These are phyloP conservation scores for Trametes maxima DNA, from an alignment of 768 basidiomycete species.

Conservation along the genomic window DNA sequence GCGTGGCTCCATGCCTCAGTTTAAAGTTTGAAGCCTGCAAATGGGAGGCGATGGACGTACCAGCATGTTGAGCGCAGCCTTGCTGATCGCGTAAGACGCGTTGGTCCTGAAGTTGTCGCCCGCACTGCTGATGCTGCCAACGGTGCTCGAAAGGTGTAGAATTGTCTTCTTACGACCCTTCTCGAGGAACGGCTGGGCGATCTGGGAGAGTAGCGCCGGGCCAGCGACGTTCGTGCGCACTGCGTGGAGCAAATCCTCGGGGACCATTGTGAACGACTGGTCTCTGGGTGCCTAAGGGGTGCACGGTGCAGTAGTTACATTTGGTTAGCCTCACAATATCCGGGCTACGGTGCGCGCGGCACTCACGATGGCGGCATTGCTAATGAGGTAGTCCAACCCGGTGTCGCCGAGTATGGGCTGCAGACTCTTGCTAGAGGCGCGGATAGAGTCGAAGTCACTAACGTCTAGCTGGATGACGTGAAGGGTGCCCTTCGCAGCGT, in stretches of 20 bases:
- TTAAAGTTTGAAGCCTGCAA: not conserved
- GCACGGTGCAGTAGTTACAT: not conserved
- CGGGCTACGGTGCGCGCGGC: not conserved
- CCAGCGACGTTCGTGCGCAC: slow-evolving; percentile 40
- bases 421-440: slow-evolving; percentile 26
- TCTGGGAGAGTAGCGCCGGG: slow-evolving; percentile 38
- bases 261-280: slow-evolving; percentile 31
- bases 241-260: slow-evolving; percentile 26
- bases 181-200: slow-evolving; percentile 38
- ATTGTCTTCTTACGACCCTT: slow-evolving; percentile 34
- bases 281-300: slow-evolving; percentile 24
- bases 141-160: slow-evolving; percentile 37
- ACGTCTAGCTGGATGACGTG: slow-evolving; percentile 39
- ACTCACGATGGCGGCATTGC: slow-evolving; percentile 39
- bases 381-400: slow-evolving; percentile 43
- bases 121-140: slow-evolving; percentile 37
- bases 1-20: too few relatives aligned
- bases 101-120: slow-evolving; percentile 25
- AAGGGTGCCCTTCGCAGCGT: slow-evolving; percentile 30
- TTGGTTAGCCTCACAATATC: not conserved
- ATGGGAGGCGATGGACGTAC: slow-evolving; percentile 19
- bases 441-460: slow-evolving; percentile 30
- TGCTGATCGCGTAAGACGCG: slow-evolving; percentile 39
- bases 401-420: slow-evolving; percentile 29
- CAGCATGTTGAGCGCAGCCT: slow-evolving; percentile 44